A percentile compares a stretch with the other conserved stretches of the same genome.
Conservation (phyloP, 495 filamentous ascomycete species). For the Penicillium paxilli region DNA sequence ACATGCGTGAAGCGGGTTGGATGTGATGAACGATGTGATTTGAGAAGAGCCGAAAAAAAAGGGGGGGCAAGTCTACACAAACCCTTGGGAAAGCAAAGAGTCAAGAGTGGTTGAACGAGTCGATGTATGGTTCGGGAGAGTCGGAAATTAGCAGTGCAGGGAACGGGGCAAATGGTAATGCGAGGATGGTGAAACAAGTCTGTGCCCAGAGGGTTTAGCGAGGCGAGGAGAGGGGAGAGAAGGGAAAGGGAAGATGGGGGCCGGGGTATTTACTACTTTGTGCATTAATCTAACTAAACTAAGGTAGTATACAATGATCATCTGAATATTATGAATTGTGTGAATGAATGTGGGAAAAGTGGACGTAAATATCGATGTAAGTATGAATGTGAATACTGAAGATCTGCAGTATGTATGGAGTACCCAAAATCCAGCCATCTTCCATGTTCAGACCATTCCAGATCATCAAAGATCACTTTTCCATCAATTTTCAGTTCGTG, state of each 20-base stretch:
- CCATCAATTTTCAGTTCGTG: not conserved
- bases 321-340: not conserved
- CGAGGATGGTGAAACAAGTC: constrained; percentile 14
- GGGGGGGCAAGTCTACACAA: too few species aligned
- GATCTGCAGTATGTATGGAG: too few species aligned
- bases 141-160: constrained; percentile 2
- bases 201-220: constrained; percentile 19
- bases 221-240: too few species aligned
- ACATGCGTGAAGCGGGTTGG: not conserved
- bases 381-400: too few species aligned
- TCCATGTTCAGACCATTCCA: too few species aligned
- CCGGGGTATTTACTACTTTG: not conserved
- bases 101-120: not conserved
- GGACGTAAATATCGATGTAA: too few species aligned
- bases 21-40: not conserved
- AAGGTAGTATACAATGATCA: too few species aligned
- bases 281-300: not conserved
- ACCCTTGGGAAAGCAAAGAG: too few species aligned
- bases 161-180: constrained; percentile 2
- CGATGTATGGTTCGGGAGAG: not conserved
- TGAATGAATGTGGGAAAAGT: too few species aligned
- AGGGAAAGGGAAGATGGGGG: too few species aligned
- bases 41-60: not conserved
- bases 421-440: too few species aligned
- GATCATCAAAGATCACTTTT: too few species aligned